These are phyloP conservation scores for Trifolium fragiferum DNA, from an alignment of 306 rosid genomes.

Conservation along the genomic window DNA sequence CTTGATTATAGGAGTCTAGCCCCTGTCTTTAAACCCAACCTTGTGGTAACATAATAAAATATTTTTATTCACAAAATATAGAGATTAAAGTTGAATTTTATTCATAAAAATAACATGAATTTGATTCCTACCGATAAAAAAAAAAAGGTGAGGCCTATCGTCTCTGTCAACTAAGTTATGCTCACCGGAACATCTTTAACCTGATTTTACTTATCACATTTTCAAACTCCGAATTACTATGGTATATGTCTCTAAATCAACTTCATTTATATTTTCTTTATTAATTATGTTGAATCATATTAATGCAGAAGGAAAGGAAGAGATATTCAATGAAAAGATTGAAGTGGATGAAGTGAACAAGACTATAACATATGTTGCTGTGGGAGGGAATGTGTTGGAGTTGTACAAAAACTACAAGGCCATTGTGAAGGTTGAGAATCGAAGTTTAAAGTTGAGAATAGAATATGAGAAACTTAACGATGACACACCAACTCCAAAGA, in stretches of 20 bases:
- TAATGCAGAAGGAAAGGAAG: slow-evolving; percentile 37
- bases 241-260: no score
- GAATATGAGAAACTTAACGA: slow-evolving; percentile 39
- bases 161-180: no score
- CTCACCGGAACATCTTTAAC: no score
- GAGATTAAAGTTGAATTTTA: no score
- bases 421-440: slow-evolving; percentile 35
- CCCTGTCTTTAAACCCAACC: no score
- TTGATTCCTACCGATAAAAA: no score
- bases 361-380: slow-evolving; percentile 37
- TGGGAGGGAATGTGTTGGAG: slow-evolving; percentile 41
- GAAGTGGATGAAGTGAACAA: slow-evolving; percentile 36
- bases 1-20: no score
- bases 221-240: neutral
- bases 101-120: no score
- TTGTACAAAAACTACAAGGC: slow-evolving; percentile 35
- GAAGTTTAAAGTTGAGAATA: slow-evolving; percentile 31
- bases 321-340: slow-evolving; percentile 37
- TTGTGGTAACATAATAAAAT: no score
- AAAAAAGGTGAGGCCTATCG: no score
- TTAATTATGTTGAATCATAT: neutral
- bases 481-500: slow-evolving; percentile 34
- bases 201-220: no score
- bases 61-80: no score
- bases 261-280: neutral